Evolutionary conservation across 192 early-diverging fungal species (phyloP).

Genomic region (Funneliformis geosporum): DNA sequence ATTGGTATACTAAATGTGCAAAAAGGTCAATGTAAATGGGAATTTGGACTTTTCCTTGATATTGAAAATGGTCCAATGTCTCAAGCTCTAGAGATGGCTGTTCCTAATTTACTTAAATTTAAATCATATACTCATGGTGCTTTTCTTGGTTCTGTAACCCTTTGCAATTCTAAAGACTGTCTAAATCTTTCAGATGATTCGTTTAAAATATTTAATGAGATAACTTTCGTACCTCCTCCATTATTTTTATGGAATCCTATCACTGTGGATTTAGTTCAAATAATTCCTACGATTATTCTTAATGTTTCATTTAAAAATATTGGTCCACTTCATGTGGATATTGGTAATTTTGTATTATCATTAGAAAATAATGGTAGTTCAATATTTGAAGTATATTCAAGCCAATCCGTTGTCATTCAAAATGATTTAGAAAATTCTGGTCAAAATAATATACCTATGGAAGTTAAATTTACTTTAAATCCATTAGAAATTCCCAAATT

Average conservation of each 20-base stretch:
- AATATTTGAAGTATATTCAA: neutral
- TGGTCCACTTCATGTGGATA: neutral
- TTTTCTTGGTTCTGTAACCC: neutral
- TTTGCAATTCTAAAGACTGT: neutral
- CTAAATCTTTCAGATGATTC: neutral
- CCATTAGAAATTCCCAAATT: neutral
- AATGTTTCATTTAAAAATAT: neutral
- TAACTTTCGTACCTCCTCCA: neutral
- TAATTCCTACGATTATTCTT: neutral
- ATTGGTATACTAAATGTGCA: neutral
- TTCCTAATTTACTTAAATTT: neutral
- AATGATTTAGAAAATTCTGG: neutral
- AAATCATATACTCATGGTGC: neutral
- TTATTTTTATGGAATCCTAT: neutral
- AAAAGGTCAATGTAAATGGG: neutral
- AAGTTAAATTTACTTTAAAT: neutral
- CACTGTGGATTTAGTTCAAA: neutral
- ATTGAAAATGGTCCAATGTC: neutral
- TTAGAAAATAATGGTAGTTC: neutral
- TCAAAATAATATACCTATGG: neutral
- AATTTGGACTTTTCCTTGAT: neutral
- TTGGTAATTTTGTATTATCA: neutral
- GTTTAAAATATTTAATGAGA: constrained; percentile 2
- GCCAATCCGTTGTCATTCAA: neutral
- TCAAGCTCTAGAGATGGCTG: neutral